phyloP scores from a whole-genome alignment of 345 rosid species.

The Theobroma cacao region DNA sequence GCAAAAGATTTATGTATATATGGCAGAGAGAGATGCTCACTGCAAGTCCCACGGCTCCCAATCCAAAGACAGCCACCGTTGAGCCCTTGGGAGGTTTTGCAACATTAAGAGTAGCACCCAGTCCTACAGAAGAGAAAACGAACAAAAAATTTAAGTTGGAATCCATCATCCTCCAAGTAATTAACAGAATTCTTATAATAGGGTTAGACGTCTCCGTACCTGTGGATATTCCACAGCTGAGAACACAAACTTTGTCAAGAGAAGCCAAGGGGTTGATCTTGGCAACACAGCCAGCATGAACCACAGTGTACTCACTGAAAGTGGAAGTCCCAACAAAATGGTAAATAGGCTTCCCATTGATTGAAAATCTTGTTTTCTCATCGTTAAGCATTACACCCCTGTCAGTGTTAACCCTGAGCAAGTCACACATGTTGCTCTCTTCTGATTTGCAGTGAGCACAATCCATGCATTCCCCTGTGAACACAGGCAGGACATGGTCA shows the following conservation, averaged over 20 bases:
- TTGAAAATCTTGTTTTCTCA: constrained; percentile 37
- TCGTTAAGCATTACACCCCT: constrained; percentile 39
- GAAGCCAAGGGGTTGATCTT: constrained; percentile 41
- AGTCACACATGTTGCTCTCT: constrained; percentile 41
- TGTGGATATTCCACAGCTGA: constrained; percentile 38
- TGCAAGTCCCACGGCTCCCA: constrained; percentile 44
- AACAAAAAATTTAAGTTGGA: background rate
- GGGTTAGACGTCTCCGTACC: constrained; percentile 5
- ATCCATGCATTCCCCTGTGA: constrained; percentile 39
- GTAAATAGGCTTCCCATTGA: constrained; percentile 37
- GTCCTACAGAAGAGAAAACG: constrained; percentile 13
- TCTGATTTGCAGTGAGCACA: constrained; percentile 34
- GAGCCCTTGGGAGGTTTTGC: constrained; percentile 35
- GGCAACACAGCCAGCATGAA: constrained; percentile 39
- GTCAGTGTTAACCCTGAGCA: constrained; percentile 34
- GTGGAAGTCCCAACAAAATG: constrained; percentile 49
- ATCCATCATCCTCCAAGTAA: background rate
- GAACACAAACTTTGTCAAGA: constrained; percentile 39
- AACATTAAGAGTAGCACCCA: constrained; percentile 42
- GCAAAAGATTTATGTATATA: background rate
- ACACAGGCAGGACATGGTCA: constrained; percentile 42
- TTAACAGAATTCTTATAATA: background rate
- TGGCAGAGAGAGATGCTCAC: constrained; percentile 13
- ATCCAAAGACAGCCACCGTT: constrained; percentile 37
- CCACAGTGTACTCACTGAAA: constrained; percentile 41